A percentile compares a stretch with the other conserved stretches of the same genome.
Conservation (phyloP, 345 rosid species). For the Eucalyptus pumila region DNA sequence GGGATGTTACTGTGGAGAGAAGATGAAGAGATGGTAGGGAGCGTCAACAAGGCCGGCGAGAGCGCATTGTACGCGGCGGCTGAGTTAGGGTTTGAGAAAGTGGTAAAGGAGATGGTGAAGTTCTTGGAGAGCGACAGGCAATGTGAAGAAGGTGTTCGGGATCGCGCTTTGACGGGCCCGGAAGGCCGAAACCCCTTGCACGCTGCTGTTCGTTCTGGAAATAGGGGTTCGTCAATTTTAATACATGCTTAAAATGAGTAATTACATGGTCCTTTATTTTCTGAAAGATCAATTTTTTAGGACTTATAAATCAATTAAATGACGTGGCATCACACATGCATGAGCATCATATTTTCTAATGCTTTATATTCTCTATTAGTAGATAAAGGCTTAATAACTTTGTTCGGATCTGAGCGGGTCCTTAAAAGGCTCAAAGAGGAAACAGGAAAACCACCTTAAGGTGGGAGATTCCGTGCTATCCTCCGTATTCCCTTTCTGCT, state of each 20-base stretch:
- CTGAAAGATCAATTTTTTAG: too few relatives aligned
- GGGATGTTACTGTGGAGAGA: background rate
- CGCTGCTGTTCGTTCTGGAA: background rate
- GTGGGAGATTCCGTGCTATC: too few relatives aligned
- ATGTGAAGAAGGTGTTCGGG: background rate
- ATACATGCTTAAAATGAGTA: background rate
- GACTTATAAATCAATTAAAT: too few relatives aligned
- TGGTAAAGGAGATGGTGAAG: background rate
- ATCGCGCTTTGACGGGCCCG: background rate
- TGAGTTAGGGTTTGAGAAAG: background rate
- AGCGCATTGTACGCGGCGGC: background rate
- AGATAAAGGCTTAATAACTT: background rate
- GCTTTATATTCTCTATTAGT: background rate
- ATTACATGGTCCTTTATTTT: background rate
- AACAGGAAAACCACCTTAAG: too few relatives aligned
- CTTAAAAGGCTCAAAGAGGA: rapidly evolving
- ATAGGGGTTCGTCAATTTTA: background rate
- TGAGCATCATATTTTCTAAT: background rate
- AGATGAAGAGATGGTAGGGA: background rate
- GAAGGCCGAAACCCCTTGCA: background rate
- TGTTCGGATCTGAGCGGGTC: too few relatives aligned
- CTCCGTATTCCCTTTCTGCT: too few relatives aligned
- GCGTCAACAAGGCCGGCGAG: background rate
- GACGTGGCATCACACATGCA: background rate
- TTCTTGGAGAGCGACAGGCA: background rate